Evolutionary conservation across 441 rosid genomes (phyloP).

Genomic region (Francoa sonchifolia): DNA sequence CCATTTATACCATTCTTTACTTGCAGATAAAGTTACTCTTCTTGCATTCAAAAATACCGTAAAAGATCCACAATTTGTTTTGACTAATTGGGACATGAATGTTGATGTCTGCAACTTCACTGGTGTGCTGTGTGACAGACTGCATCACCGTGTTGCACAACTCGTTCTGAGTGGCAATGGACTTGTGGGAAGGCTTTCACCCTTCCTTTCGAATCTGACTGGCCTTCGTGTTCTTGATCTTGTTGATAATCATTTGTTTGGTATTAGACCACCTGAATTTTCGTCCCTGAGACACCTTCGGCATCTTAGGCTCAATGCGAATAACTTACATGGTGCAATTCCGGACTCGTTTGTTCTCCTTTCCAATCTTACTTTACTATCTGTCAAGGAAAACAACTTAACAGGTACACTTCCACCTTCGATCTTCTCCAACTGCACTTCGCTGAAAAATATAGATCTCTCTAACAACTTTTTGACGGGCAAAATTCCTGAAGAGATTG

Average conservation of each 20-base stretch:
- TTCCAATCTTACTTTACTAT: slow-evolving; percentile 16
- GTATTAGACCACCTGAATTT: slow-evolving; percentile 18
- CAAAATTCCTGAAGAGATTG: slow-evolving; percentile 25
- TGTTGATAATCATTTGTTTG: slow-evolving; percentile 15
- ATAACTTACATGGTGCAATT: slow-evolving; percentile 20
- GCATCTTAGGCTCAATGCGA: slow-evolving; percentile 6
- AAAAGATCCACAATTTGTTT: slow-evolving; percentile 13
- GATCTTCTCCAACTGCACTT: slow-evolving; percentile 36
- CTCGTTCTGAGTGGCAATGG: slow-evolving; percentile 10
- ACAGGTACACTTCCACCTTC: slow-evolving; percentile 29
- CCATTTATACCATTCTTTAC: slow-evolving; percentile 20
- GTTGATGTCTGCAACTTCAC: slow-evolving; percentile 25
- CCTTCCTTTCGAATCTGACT: slow-evolving; percentile 22
- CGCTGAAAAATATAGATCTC: slow-evolving; percentile 25
- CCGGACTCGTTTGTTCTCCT: slow-evolving; percentile 23
- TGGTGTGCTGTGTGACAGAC: slow-evolving; percentile 17
- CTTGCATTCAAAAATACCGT: slow-evolving; percentile 23
- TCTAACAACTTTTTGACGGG: slow-evolving; percentile 28
- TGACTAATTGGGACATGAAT: slow-evolving; percentile 17
- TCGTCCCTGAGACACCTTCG: slow-evolving; percentile 19
- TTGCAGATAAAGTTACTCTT: slow-evolving; percentile 24
- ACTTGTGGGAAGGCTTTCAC: slow-evolving; percentile 18
- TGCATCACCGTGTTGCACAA: slow-evolving; percentile 14
- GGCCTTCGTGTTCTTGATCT: slow-evolving; percentile 17
- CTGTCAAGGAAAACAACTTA: slow-evolving; percentile 16